Evolutionary conservation across 2,329 filamentous ascomycete genomes (phyloP), one percentile per base, ranked within the genome.

Genomic region (Colletotrichum musae): DNA sequence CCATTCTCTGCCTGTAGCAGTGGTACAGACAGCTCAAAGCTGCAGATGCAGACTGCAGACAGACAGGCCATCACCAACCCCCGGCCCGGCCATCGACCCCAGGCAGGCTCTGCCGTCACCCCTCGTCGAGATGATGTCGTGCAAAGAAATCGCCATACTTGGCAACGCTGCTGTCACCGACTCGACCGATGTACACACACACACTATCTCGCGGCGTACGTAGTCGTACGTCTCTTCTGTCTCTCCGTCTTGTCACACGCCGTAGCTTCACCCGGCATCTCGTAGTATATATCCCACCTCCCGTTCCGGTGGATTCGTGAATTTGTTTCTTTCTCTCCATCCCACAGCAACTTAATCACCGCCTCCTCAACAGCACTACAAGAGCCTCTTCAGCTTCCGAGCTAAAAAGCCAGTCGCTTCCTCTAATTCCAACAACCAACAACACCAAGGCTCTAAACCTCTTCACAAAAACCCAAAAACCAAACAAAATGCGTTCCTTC

Each of bases 401-500:
- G 59, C 43, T 39, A 48, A 36, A 58, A 32, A 32, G 28, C 16
- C 67, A 57, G 36, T 69, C 56, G 66, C 58, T 65, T 70, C 56
- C 45, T 53, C 16, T 52, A 18, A 6, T 26, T 15, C n/a, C 39
- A 53, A 9, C 32, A 51, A 18, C 15, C 16, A 51, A 48, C 50
- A 28, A 15, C 2, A 15, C 15, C 45, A 52, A 58, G 13, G n/a
- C 36, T 43, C 15, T 36, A 6, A 26, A 6, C 15, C 62, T 28
- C 18, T 45, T n/a, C 5, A 24, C 7, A 18, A 24, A 15, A 43
- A 16, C 58, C 6, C 52, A 32, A n/a, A 18, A 24, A 52, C 48
- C n/a, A 45, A 24, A 21, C 32, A 52, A 74, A 70, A 76, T 76
- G 74, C 74, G 72, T 56, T 63, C 71, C 54, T 72, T 77, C 70